Evolutionary conservation across 805 yeast species (phyloP), one percentile per base, ranked within the genome.

Genomic region (Metschnikowia colocasiae): DNA sequence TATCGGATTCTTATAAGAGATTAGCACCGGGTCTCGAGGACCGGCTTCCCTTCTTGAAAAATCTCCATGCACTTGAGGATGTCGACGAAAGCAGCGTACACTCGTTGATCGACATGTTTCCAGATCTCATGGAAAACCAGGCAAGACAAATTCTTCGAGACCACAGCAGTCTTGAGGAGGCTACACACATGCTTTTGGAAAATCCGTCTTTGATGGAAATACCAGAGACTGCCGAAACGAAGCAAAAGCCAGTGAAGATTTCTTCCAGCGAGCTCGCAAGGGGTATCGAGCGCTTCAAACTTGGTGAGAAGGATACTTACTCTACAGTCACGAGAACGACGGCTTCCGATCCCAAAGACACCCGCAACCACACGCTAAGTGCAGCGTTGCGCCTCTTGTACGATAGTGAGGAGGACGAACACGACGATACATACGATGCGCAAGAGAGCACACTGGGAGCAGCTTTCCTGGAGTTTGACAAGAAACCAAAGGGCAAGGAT

Each of bases 321-420:
- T 20, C 29, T 3, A 15, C 33, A 6, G 37, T 40, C 30, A 40
- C 43, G 9, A 30, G 20, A 32, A 10, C 9, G 4, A 23, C 9
- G 36, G 22, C 20, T 13, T 15, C 31, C n/a, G 37, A 25, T 40
- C 50, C n/a, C 38, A 49, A 20, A 45, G 79, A 76, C 26, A 57
- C 79, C n/a, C 78, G 76, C 56, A 78, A 82, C 57, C 77, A 71
- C 53, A 81, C 87, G 0, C 61, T 85, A 36, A 66, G 75, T 0
- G 75, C 80, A 19, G 90, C 91, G 1, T 63, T 86, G 52, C 68
- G 80, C 36, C 61, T 85, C 51, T 66, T 87, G 51, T 84, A 85
- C 54, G 85, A 84, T 37, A 75, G 81, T 6, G 92, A 87, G 57
- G 96, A 88, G 53, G 95, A 87, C 62, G 96, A 88, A 56, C 82